phyloP scores from a whole-genome alignment of 1,284 basidiomycete genomes.

The Athelia sp. region DNA sequence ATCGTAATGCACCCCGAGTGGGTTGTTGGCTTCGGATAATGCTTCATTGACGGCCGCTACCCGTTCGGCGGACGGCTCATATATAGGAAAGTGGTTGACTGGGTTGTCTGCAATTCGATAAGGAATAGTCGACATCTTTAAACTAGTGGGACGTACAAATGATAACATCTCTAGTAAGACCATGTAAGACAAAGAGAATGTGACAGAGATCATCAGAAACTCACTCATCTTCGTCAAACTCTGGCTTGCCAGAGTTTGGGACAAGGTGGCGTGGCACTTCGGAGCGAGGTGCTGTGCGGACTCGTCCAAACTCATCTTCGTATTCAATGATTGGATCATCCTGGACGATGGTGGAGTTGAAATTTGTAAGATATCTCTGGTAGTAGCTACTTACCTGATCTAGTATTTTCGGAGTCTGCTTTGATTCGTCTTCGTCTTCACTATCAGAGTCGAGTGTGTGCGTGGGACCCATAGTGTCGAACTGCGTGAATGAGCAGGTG shows the following conservation, averaged over 20 bases:
- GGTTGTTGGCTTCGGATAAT: conserved; percentile 68
- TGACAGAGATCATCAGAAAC: conserved; percentile 18
- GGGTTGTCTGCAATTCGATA: conserved; percentile 53
- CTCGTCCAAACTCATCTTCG: conserved; percentile 81
- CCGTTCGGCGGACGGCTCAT: conserved; percentile 78
- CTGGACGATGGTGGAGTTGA: conserved; percentile 22
- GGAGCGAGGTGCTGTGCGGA: conserved; percentile 62
- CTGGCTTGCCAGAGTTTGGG: conserved; percentile 26
- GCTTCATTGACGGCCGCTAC: conserved; percentile 73
- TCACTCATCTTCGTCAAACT: conserved; percentile 52
- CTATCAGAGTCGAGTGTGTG: conserved; percentile 60
- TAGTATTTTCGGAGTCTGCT: conserved; percentile 47
- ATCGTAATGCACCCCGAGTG: conserved; percentile 79
- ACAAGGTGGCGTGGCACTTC: conserved; percentile 71
- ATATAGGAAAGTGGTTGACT: conserved; percentile 78
- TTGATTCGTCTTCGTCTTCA: conserved; percentile 70
- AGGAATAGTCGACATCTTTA: background rate
- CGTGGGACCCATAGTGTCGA: conserved; percentile 59
- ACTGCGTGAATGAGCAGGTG: conserved; percentile 36
- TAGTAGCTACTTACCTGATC: conserved; percentile 17
- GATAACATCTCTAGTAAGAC: conserved; percentile 46
- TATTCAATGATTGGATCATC: conserved; percentile 81
- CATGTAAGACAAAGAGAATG: conserved; percentile 1
- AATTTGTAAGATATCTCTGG: background rate
- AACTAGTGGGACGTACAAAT: conserved; percentile 40